phyloP scores from a whole-genome alignment of 345 rosid species.

The Chamaenerion angustifolium region DNA sequence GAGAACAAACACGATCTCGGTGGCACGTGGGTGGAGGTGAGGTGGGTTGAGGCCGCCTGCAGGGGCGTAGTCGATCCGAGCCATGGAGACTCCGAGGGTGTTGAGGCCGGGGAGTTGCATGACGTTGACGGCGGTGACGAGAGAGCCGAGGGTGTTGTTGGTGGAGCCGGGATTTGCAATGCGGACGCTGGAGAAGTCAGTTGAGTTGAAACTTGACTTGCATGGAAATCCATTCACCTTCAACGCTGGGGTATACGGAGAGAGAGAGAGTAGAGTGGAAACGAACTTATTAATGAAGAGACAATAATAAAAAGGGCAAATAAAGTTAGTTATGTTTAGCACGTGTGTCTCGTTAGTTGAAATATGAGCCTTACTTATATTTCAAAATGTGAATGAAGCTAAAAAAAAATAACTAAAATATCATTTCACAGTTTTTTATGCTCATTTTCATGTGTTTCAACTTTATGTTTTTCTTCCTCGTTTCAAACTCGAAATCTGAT shows the following conservation, averaged over 20 bases:
- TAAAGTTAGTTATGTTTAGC: no score
- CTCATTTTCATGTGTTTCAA: no score
- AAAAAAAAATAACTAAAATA: no score
- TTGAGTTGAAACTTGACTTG: conserved; percentile 7
- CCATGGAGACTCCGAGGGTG: conserved; percentile 15
- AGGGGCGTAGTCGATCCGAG: conserved; percentile 11
- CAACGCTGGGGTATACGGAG: conserved; percentile 1
- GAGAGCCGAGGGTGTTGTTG: conserved; percentile 5
- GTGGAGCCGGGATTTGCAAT: conserved; percentile 6
- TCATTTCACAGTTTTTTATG: no score
- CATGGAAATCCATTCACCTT: conserved; percentile 11
- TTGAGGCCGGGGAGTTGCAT: conserved; percentile 12
- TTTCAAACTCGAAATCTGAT: no score
- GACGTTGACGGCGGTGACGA: not conserved
- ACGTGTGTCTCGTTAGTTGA: no score
- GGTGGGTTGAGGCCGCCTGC: conserved; percentile 7
- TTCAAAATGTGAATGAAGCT: no score
- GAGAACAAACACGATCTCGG: conserved; percentile 10
- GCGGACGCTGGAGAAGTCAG: conserved; percentile 8
- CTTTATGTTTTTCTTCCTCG: no score
- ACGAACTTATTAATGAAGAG: not conserved
- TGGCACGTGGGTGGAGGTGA: conserved; percentile 12
- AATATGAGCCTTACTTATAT: no score
- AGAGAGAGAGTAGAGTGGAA: no score
- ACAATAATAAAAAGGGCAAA: no score